A percentile compares a stretch with the other conserved stretches of the same genome.
Evolutionary conservation across 2,329 filamentous ascomycete genomes (phyloP).

Genomic region (Teratosphaeria destructans): DNA sequence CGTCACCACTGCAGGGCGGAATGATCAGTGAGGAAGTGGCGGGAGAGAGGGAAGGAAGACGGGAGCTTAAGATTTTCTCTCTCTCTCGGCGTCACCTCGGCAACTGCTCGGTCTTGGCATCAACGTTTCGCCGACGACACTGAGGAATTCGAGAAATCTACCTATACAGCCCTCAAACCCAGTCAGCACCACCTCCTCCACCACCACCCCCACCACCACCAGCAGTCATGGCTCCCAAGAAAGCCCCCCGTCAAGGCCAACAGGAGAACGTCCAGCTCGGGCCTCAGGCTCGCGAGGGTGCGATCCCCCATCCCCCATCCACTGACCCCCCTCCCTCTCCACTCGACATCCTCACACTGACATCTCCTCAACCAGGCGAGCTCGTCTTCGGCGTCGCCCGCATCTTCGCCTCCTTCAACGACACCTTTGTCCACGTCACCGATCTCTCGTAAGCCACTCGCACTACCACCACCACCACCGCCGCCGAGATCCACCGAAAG

Average conservation of each 20-base stretch:
- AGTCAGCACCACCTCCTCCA: conserved; percentile 5
- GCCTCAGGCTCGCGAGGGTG: conserved; percentile 91
- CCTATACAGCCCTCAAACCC: not conserved
- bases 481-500: not conserved
- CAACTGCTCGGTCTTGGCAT: conserved; percentile 2
- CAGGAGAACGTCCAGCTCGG: conserved; percentile 98
- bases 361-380: conserved; percentile 52
- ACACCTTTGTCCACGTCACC: conserved; percentile 82
- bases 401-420: conserved; percentile 77
- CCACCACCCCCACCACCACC: conserved; percentile 13
- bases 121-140: conserved; percentile 3
- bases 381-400: conserved; percentile 96
- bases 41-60: conserved; percentile 1
- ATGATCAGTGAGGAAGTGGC: not conserved
- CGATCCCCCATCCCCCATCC: conserved; percentile 7
- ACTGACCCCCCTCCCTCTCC: conserved; percentile 22
- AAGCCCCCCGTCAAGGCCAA: conserved; percentile 65
- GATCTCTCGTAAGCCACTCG: conserved; percentile 57
- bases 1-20: not conserved
- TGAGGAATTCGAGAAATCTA: too few species aligned
- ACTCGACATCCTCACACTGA: conserved; percentile 7
- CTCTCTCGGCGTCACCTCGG: not conserved
- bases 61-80: not conserved
- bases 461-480: conserved; percentile 1
- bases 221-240: conserved; percentile 86